A percentile compares a stretch with the other conserved stretches of the same genome.
phyloP scores from a whole-genome alignment of 1,284 basidiomycete genomes.

The Sporisorium iseilematis-ciliati region DNA sequence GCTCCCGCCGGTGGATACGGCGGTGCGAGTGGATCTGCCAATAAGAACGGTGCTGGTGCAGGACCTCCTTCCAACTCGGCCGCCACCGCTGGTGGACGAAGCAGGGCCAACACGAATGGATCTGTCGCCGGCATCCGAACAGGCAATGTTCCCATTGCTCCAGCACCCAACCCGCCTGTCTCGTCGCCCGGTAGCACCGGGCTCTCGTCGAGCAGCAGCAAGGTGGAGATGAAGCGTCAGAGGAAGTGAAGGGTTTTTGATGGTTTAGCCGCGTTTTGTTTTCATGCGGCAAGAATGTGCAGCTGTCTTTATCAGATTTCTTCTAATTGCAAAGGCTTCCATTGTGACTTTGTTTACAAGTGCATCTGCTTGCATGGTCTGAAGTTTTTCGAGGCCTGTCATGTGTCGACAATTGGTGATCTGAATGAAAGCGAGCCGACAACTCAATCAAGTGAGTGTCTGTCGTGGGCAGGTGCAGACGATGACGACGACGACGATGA shows the following conservation, averaged over 20 bases:
- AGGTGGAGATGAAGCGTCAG: conserved; percentile 53
- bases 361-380: too few relatives aligned
- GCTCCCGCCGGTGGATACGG: conserved; percentile 22
- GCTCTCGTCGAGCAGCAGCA: conserved; percentile 20
- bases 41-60: conserved; percentile 17
- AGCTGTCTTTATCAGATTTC: too few relatives aligned
- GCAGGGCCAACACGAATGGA: conserved; percentile 34
- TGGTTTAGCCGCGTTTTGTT: not conserved
- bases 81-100: not conserved
- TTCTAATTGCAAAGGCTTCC: too few relatives aligned
- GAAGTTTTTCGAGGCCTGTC: too few relatives aligned
- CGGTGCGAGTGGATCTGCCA: not conserved
- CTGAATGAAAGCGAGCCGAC: too few relatives aligned
- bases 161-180: conserved; percentile 45
- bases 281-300: not conserved
- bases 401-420: too few relatives aligned
- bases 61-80: not conserved
- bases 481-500: too few relatives aligned
- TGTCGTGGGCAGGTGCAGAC: too few relatives aligned
- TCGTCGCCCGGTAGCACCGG: conserved; percentile 47
- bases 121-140: conserved; percentile 45
- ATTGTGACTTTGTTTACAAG: too few relatives aligned
- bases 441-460: too few relatives aligned
- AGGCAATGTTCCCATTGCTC: conserved; percentile 51
- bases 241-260: conserved; percentile 19